Evolutionary conservation across 106 monocot species (phyloP), one percentile per base, ranked within the genome.

Genomic region (Acorus calamus): DNA sequence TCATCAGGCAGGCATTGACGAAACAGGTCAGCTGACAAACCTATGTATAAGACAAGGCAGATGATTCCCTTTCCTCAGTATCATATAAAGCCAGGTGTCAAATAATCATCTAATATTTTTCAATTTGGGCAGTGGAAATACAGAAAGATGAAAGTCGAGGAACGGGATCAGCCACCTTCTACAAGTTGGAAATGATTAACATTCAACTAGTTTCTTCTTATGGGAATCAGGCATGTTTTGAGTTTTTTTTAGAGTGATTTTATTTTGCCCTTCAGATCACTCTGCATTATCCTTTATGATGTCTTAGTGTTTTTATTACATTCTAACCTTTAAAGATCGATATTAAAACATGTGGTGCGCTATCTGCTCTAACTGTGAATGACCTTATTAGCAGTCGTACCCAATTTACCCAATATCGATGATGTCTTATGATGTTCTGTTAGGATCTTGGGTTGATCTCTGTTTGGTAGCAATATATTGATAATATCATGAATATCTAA

Each of bases 141-240:
- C 66, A 65, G 14, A 76, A 67, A 58, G 66, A 75, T 65, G 70
- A 81, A 53, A 61, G 53, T 11, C 66, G 76, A 53, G 70, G 79
- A 11, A 76, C 65, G 10, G 81, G 66, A 60, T n/a, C n/a, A n/a
- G 69, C 77, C 47, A 45, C 75, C 57, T 94, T 89, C 70, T 86
- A 83, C 63, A 94, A 94, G 75, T 57, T 94, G 42, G 93, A 94
- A 47, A 70, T 94, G 63, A 64, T 86, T 46, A 89, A 72, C 70
- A 89, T 94, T 56, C 83, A 86, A 51, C 61, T 94, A 49, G 74
- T 81, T 62, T 85, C 89, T 71, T 52, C 93, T 44, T 79, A 73
- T 70, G 89, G 93, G 69, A 89, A 66, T 79, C 79, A 89, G 83
- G 93, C 59, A 77, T 71, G 72, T 52, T n/a, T 59, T 64, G 43